These are phyloP conservation scores for Aspergillus conjunctus DNA, from an alignment of 495 filamentous ascomycete species.

Conservation along the genomic window DNA sequence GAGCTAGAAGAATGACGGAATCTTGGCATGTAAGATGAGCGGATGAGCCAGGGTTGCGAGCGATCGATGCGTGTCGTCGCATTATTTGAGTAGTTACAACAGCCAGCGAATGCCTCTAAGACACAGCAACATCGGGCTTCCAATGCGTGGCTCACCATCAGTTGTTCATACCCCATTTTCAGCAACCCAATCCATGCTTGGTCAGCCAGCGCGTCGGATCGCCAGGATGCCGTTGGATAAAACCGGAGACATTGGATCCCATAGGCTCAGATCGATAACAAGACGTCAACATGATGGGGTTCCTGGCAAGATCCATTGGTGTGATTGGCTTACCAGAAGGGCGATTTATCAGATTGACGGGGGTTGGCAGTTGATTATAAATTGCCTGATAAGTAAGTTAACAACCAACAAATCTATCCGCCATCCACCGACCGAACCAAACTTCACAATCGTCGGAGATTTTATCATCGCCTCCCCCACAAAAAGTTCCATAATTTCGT, in stretches of 20 bases:
- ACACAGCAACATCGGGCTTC: too few relatives aligned
- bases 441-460: neutral
- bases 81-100: neutral
- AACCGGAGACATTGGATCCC: too few relatives aligned
- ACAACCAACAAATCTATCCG: neutral
- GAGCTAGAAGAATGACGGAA: neutral
- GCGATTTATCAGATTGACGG: neutral
- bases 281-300: neutral
- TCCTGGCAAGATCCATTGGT: neutral
- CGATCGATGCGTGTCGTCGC: neutral
- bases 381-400: neutral
- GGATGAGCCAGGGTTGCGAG: neutral
- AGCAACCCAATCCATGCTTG: too few relatives aligned
- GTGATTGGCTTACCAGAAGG: neutral
- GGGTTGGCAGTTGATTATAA: neutral
- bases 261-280: too few relatives aligned
- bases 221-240: too few relatives aligned
- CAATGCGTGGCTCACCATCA: too few relatives aligned
- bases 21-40: neutral
- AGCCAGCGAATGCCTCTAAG: neutral
- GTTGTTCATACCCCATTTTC: too few relatives aligned
- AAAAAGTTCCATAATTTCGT: neutral
- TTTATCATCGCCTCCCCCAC: neutral
- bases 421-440: slow-evolving; percentile 2
- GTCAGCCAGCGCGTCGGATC: too few relatives aligned